These are phyloP conservation scores for Lipomyces kockii DNA, from an alignment of 805 yeast genomes.

Conservation along the genomic window DNA sequence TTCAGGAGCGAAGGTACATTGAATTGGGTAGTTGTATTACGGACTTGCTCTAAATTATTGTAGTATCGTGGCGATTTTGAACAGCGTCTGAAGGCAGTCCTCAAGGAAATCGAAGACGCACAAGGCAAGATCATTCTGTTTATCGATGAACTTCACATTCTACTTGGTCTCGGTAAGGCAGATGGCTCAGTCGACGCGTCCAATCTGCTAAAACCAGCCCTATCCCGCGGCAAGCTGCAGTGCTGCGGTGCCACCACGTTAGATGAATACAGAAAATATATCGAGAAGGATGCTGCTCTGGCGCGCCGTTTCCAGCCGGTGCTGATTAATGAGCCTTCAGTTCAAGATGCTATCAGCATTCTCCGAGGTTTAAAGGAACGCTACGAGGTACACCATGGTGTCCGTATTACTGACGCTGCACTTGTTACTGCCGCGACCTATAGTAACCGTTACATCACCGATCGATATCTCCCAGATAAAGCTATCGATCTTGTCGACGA, in stretches of 20 bases:
- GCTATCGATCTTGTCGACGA: slow-evolving; percentile 97
- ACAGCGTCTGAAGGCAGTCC: slow-evolving; percentile 77
- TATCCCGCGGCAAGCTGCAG: slow-evolving; percentile 89
- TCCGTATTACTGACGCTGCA: slow-evolving; percentile 88
- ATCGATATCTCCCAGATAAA: slow-evolving; percentile 90
- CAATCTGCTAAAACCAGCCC: slow-evolving; percentile 86
- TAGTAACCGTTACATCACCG: slow-evolving; percentile 88
- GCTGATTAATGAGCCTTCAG: slow-evolving; percentile 81
- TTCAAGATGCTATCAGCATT: slow-evolving; percentile 87
- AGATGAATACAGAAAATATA: slow-evolving; percentile 89
- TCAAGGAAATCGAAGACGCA: slow-evolving; percentile 81
- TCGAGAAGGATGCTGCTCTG: slow-evolving; percentile 94
- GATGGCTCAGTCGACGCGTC: slow-evolving; percentile 97
- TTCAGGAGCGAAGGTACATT: slow-evolving; percentile 75
- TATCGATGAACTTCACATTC: slow-evolving; percentile 87
- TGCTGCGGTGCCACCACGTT: slow-evolving; percentile 96
- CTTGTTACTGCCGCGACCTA: slow-evolving; percentile 91
- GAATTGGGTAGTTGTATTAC: neutral
- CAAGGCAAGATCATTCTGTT: slow-evolving; percentile 78
- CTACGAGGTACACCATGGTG: slow-evolving; percentile 98
- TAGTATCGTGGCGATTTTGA: slow-evolving; percentile 91
- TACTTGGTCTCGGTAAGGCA: slow-evolving; percentile 87
- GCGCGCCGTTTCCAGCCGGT: slow-evolving; percentile 95
- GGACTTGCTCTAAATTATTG: neutral
- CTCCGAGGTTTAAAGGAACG: slow-evolving; percentile 91